Conservation (phyloP, 495 filamentous ascomycete genomes). For the Penicillium herquei region DNA sequence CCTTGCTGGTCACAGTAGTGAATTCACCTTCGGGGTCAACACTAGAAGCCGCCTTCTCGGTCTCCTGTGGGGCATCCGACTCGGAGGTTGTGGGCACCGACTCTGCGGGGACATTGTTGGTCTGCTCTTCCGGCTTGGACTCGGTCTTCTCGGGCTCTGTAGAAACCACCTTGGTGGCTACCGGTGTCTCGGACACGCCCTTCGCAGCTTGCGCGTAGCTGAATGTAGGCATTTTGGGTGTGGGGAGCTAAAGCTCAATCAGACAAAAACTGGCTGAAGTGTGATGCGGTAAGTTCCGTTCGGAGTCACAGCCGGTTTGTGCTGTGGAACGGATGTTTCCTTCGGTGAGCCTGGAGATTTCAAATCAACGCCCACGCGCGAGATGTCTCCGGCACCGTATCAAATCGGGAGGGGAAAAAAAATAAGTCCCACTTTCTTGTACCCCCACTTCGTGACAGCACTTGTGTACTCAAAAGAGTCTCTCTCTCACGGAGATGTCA, state of each 20-base stretch:
- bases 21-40: conserved; percentile 34
- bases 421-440: conserved; percentile 25
- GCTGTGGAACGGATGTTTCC: conserved; percentile 27
- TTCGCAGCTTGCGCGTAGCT: conserved; percentile 97
- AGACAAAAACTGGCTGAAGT: conserved; percentile 16
- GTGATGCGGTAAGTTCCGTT: conserved; percentile 7
- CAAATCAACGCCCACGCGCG: conserved; percentile 21
- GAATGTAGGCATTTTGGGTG: conserved; percentile 48
- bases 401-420: conserved; percentile 25
- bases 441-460: conserved; percentile 33
- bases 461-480: conserved; percentile 21
- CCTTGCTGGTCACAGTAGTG: conserved; percentile 29
- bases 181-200: conserved; percentile 53
- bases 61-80: conserved; percentile 25
- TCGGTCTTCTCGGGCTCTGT: conserved; percentile 28
- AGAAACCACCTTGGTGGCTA: conserved; percentile 35
- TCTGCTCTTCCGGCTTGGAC: conserved; percentile 32
- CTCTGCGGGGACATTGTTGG: conserved; percentile 17
- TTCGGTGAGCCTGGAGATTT: conserved; percentile 26
- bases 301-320: conserved; percentile 18
- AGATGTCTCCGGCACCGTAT: conserved; percentile 30
- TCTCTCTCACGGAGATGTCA: conserved; percentile 15
- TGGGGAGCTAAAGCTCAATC: conserved; percentile 13
- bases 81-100: conserved; percentile 20
- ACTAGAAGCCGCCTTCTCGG: conserved; percentile 25